A percentile compares a stretch with the other conserved stretches of the same genome.
Conservation (phyloP, 108 stramenopile species). For the Nannochloropsis oceanica region DNA sequence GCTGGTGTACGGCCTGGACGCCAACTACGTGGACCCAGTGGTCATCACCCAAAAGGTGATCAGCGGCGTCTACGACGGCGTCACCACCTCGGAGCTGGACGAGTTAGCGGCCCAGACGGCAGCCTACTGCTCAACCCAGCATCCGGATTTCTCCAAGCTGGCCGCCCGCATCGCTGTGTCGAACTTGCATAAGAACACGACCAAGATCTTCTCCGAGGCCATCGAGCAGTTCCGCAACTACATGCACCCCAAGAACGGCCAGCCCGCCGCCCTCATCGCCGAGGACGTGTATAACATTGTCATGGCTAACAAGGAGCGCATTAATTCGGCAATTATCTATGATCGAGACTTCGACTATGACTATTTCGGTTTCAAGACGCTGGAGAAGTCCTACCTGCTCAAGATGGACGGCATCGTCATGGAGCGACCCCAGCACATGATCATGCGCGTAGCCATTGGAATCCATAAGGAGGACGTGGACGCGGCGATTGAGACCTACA, state of each 20-base stretch:
- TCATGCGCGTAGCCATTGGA: conserved; percentile 93
- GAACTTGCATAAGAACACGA: conserved; percentile 68
- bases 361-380: conserved; percentile 94
- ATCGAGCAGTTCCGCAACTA: conserved; percentile 40
- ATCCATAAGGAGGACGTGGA: conserved; percentile 70
- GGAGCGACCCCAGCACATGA: conserved; percentile 88
- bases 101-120: conserved; percentile 79
- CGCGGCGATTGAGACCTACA: conserved; percentile 79
- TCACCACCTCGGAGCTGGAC: conserved; percentile 74
- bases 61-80: conserved; percentile 56
- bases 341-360: conserved; percentile 69
- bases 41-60: conserved; percentile 41
- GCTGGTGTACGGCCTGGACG: conserved; percentile 39
- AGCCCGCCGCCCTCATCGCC: conserved; percentile 52
- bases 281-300: conserved; percentile 40
- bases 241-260: conserved; percentile 31
- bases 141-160: conserved; percentile 73
- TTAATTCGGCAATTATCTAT: conserved; percentile 47
- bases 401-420: conserved; percentile 38
- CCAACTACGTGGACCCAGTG: conserved; percentile 34
- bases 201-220: conserved; percentile 59
- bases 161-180: conserved; percentile 73
- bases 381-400: conserved; percentile 50
- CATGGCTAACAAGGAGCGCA: conserved; percentile 13
- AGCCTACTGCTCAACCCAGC: conserved; percentile 76